phyloP scores from a whole-genome alignment of 148 eudicot genomes.

The Rhododendron griersonianum region DNA sequence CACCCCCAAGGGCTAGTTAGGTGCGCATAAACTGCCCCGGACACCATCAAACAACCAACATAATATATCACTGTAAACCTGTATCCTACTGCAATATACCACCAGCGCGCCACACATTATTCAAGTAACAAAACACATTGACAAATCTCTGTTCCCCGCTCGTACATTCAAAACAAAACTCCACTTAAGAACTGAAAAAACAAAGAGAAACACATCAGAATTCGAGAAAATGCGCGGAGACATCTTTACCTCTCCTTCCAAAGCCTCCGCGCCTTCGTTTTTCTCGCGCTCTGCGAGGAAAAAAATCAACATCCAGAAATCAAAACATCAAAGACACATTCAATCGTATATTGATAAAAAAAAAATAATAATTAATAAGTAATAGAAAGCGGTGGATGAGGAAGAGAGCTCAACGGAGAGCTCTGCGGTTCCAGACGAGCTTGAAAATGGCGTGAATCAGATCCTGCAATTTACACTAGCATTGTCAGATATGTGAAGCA shows the following conservation, averaged over 20 bases:
- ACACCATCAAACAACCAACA: background rate
- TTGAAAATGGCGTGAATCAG: constrained; percentile 80
- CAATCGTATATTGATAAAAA: background rate
- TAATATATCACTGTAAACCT: background rate
- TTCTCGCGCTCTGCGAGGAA: constrained; percentile 51
- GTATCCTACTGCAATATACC: background rate
- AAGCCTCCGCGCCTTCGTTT: constrained; percentile 41
- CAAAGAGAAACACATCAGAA: background rate
- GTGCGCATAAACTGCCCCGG: background rate
- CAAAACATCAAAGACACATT: background rate
- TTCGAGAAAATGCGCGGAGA: background rate
- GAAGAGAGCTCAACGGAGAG: constrained; percentile 38
- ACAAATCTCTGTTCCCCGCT: background rate
- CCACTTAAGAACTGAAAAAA: background rate
- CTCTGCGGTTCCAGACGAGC: constrained; percentile 63
- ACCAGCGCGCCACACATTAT: background rate
- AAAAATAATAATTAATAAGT: background rate
- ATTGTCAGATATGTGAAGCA: background rate
- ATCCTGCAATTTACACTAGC: constrained; percentile 34
- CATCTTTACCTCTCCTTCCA: constrained; percentile 37
- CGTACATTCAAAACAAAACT: background rate
- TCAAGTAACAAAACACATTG: background rate
- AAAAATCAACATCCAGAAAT: background rate
- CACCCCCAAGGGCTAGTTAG: background rate
- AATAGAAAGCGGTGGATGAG: background rate